phyloP scores from a whole-genome alignment of 805 yeast genomes.

The Hanseniaspora hatyaiensis region DNA sequence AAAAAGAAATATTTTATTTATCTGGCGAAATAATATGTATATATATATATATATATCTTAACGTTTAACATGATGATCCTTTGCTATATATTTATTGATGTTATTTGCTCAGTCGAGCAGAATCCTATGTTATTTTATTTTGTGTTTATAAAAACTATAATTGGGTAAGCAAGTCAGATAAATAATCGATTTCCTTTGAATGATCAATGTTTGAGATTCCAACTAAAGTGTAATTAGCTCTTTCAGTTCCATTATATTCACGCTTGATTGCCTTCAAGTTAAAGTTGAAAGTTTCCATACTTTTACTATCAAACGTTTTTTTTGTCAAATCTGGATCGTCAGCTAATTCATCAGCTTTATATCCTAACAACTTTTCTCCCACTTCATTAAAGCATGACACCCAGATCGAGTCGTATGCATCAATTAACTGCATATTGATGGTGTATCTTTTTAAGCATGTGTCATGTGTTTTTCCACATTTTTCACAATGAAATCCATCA shows the following conservation, averaged over 20 bases:
- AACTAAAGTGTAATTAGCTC: constrained; percentile 63
- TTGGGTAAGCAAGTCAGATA: constrained; percentile 32
- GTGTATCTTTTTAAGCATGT: constrained; percentile 73
- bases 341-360: constrained; percentile 48
- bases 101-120: too few species aligned
- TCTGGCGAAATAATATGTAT: too few species aligned
- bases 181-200: constrained; percentile 47
- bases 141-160: too few species aligned
- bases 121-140: too few species aligned
- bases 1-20: too few species aligned
- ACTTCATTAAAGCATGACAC: constrained; percentile 76
- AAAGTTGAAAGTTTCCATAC: constrained; percentile 61
- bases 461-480: constrained; percentile 60
- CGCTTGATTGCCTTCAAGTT: constrained; percentile 76
- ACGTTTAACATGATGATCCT: too few species aligned
- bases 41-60: too few species aligned
- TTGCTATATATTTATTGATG: too few species aligned
- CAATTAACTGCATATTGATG: constrained; percentile 63
- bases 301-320: constrained; percentile 39
- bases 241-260: constrained; percentile 62
- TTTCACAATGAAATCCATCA: constrained; percentile 78
- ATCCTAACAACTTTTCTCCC: constrained; percentile 56
- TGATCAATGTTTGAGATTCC: constrained; percentile 44
- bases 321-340: constrained; percentile 30
- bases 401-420: constrained; percentile 76